These are phyloP conservation scores for Phalaenopsis hybrid DNA, from an alignment of 116 monocot species.

Conservation along the genomic window DNA sequence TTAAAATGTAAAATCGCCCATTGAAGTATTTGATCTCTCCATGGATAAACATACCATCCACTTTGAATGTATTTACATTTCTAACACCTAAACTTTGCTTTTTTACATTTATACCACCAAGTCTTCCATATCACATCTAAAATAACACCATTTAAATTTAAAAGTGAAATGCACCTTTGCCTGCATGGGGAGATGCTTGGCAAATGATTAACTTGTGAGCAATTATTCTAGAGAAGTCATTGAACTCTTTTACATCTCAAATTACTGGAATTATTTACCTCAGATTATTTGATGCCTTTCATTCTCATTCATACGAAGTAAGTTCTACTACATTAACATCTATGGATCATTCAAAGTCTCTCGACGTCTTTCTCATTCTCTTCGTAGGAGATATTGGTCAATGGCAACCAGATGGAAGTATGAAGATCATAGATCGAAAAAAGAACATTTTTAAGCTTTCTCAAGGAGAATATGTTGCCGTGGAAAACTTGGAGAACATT, in stretches of 20 bases:
- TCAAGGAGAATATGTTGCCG: conserved; percentile 97
- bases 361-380: not conserved
- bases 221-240: not conserved
- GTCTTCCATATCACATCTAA: no score
- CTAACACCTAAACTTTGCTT: no score
- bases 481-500: conserved; percentile 89
- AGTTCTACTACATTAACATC: not conserved
- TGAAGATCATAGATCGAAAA: conserved; percentile 91
- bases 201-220: not conserved
- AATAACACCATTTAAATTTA: no score
- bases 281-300: not conserved
- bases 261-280: not conserved
- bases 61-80: no score
- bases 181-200: not conserved
- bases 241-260: not conserved
- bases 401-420: conserved; percentile 78
- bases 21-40: not conserved
- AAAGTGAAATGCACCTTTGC: no score
- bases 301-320: not conserved
- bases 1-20: not conserved
- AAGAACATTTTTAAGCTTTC: conserved; percentile 99
- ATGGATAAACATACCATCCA: not conserved
- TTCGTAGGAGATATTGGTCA: conserved; percentile 80
- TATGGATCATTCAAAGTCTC: not conserved
- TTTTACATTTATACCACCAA: no score